phyloP scores from a whole-genome alignment of 2,329 filamentous ascomycete species.

The Laburnicola sp. region DNA sequence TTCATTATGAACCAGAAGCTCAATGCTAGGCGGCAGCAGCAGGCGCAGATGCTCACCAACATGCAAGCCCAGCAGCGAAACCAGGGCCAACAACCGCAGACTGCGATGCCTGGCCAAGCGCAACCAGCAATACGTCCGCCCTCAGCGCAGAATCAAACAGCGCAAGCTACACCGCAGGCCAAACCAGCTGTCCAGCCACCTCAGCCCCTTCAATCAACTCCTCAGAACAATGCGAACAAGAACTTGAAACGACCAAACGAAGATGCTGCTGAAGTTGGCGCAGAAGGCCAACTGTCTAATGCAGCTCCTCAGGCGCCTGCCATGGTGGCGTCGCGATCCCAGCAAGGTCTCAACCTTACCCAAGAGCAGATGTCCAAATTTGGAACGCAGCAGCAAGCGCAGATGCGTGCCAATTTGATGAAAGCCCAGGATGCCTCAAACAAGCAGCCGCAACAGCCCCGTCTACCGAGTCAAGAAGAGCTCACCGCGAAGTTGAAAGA shows the following conservation, averaged over 20 bases:
- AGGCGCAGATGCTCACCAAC: conserved; percentile 16
- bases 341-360: conserved; percentile 35
- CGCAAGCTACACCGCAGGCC: conserved; percentile 27
- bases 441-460: conserved; percentile 31
- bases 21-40: conserved; percentile 27
- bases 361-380: conserved; percentile 41
- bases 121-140: conserved; percentile 28
- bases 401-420: conserved; percentile 37
- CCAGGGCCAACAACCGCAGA: conserved; percentile 38
- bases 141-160: conserved; percentile 25
- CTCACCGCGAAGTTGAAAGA: conserved; percentile 31
- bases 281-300: conserved; percentile 26
- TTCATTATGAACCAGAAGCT: conserved; percentile 30
- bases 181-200: conserved; percentile 25
- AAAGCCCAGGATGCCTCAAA: conserved; percentile 39
- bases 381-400: conserved; percentile 37
- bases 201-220: conserved; percentile 24
- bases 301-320: conserved; percentile 40
- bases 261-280: conserved; percentile 46
- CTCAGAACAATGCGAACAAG: conserved; percentile 28
- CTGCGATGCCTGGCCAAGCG: conserved; percentile 24
- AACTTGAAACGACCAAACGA: conserved; percentile 47
- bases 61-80: conserved; percentile 27
- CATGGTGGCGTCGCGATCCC: conserved; percentile 40
- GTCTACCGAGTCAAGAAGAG: conserved; percentile 27